Evolutionary conservation across 2,329 filamentous ascomycete genomes (phyloP), one percentile per base, ranked within the genome.

Genomic region (Grosmannia penicillata): DNA sequence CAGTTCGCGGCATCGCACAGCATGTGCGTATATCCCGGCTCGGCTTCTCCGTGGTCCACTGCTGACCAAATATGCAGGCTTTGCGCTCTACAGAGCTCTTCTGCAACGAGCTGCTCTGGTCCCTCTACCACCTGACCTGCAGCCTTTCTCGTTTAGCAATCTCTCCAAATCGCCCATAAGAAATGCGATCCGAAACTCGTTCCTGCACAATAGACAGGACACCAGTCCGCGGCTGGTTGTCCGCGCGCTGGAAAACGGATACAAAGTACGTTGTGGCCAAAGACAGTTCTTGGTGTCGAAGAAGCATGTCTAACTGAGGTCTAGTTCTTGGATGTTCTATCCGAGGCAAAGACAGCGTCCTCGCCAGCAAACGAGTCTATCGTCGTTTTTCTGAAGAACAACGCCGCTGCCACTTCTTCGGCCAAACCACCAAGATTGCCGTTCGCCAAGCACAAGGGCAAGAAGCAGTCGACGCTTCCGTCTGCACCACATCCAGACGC

Each of bases 81-180:
- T 82, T 45, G 78, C 81, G 36, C 72, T 89, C 35, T 87, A 79
- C 59, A 70, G 78, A 45, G 75, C 79, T 26, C 70, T 89, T 39
- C 59, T 85, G 37, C 65, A 65, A 44, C 68, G 73, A 56, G 73
- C 66, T 42, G 55, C 60, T 23, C 60, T 56, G 29, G 57, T 80
- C 25, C 58, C 66, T 1, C 57, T 82, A 2, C 66, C 71, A 2
- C 49, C 61, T 51, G 60, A 71, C 33, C 50, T 69, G 17, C 49
- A 53, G 7, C 44, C 49, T 2, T 52, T 46, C 37, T 53, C 51
- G 38, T 37, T 45, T 45, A 36, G 42, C 49, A 29, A 17, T 13
- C 34, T 22, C 8, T 32, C 36, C 15, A 51, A 50, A 41, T 57
- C 65, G 40, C 70, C 72, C 0, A 56, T 84, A 38, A 59, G 61